A percentile compares a stretch with the other conserved stretches of the same genome.
Evolutionary conservation across 768 basidiomycete species (phyloP).

Genomic region (Lactarius sp.): DNA sequence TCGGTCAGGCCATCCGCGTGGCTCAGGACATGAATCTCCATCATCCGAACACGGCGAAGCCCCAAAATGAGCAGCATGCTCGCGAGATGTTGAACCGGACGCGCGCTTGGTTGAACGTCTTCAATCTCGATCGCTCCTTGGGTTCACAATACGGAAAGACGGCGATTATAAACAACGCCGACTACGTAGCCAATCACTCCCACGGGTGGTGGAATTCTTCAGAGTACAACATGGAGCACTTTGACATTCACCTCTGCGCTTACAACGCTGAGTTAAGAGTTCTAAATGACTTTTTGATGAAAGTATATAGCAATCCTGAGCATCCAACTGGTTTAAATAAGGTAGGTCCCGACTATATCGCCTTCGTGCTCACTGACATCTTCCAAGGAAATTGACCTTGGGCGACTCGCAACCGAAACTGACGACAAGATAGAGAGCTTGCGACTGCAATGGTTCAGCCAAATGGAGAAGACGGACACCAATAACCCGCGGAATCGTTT

Average conservation of each 20-base stretch:
- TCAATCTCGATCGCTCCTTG: constrained; percentile 86
- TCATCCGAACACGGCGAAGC: constrained; percentile 64
- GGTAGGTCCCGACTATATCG: constrained; percentile 34
- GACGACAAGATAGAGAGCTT: constrained; percentile 64
- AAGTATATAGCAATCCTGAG: constrained; percentile 64
- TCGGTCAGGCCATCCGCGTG: constrained; percentile 82
- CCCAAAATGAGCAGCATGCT: constrained; percentile 75
- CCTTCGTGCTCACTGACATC: background rate
- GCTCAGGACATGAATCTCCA: constrained; percentile 90
- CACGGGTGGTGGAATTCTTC: constrained; percentile 23
- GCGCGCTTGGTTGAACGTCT: constrained; percentile 86
- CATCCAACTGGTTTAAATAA: constrained; percentile 76
- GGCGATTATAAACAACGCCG: constrained; percentile 68
- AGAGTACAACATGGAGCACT: constrained; percentile 52
- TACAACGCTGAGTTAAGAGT: constrained; percentile 73
- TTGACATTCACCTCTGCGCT: constrained; percentile 75
- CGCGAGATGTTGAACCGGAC: constrained; percentile 89
- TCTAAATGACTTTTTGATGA: constrained; percentile 50
- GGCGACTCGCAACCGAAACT: constrained; percentile 55
- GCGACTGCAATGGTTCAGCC: constrained; percentile 51
- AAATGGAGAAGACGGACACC: constrained; percentile 48
- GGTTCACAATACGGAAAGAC: constrained; percentile 89
- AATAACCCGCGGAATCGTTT: constrained; percentile 52
- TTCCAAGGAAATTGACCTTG: constrained; percentile 58
- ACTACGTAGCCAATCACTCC: constrained; percentile 71